phyloP scores from a whole-genome alignment of 2,329 filamentous ascomycete genomes.

The Atkinsonella hypoxylon region DNA sequence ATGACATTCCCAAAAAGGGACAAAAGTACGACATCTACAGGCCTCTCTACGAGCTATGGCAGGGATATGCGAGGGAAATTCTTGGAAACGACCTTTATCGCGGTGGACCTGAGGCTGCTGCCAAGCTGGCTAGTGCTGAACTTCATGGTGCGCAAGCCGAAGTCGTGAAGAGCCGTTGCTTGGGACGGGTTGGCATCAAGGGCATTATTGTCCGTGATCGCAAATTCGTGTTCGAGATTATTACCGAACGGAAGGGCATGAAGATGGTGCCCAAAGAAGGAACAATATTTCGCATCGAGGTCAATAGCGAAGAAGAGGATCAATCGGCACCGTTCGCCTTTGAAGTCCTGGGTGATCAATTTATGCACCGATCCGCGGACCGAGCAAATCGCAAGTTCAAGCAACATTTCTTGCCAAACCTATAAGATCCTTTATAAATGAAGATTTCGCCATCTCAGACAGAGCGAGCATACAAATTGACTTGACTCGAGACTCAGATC shows the following conservation, averaged over 20 bases:
- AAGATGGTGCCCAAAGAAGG: constrained; percentile 85
- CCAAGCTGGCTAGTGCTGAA: constrained; percentile 74
- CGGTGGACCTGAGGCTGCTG: constrained; percentile 48
- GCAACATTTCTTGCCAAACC: constrained; percentile 50
- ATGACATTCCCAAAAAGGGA: constrained; percentile 59
- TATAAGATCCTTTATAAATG: not conserved
- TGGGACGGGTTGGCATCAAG: constrained; percentile 66
- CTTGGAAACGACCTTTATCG: constrained; percentile 49
- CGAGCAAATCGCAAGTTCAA: constrained; percentile 89
- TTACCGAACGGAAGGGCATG: constrained; percentile 57
- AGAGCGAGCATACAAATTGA: not conserved
- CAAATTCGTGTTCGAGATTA: constrained; percentile 73
- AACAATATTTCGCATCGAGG: constrained; percentile 67
- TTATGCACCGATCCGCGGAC: constrained; percentile 71
- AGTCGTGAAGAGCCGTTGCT: constrained; percentile 71
- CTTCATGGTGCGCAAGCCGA: constrained; percentile 78
- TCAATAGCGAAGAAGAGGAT: constrained; percentile 33
- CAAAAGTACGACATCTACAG: constrained; percentile 59
- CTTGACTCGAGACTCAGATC: not conserved
- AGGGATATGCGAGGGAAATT: constrained; percentile 73
- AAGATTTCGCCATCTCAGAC: not conserved
- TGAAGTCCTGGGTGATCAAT: constrained; percentile 79
- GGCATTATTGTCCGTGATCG: constrained; percentile 87
- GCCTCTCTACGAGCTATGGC: constrained; percentile 69
- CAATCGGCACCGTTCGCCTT: constrained; percentile 46